A percentile compares a stretch with the other conserved stretches of the same genome.
Conservation (phyloP, 805 yeast species). For the Metschnikowia gruessii region DNA sequence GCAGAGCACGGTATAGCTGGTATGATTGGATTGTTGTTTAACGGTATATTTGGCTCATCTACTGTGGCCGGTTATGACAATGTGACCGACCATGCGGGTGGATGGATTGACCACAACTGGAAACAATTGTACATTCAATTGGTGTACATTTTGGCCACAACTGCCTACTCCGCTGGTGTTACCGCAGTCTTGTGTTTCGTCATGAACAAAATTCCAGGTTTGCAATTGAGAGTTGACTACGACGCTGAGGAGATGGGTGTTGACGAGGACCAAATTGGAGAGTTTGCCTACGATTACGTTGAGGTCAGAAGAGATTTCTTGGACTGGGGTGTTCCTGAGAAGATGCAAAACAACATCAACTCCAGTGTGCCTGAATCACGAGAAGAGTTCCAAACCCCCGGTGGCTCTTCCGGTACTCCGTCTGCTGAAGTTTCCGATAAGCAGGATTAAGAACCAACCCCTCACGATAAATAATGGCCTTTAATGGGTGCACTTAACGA, state of each 20-base stretch:
- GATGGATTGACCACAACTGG: constrained; percentile 89
- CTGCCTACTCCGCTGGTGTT: constrained; percentile 72
- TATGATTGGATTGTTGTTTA: constrained; percentile 81
- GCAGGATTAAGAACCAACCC: constrained; percentile 7
- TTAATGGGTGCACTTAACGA: not conserved
- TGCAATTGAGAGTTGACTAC: constrained; percentile 74
- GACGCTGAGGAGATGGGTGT: constrained; percentile 85
- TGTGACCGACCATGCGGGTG: constrained; percentile 78
- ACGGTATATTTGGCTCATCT: constrained; percentile 81
- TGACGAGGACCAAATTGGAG: constrained; percentile 97
- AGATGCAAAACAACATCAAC: constrained; percentile 9
- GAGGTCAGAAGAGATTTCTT: constrained; percentile 92
- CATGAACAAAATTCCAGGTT: constrained; percentile 76
- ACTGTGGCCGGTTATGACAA: constrained; percentile 92
- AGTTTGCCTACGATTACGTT: constrained; percentile 97
- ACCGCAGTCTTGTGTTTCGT: constrained; percentile 75
- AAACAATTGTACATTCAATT: constrained; percentile 88
- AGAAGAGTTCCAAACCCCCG: constrained; percentile 13
- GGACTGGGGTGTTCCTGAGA: constrained; percentile 41
- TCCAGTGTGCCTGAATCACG: constrained; percentile 7
- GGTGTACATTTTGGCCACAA: constrained; percentile 72
- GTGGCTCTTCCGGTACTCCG: constrained; percentile 11
- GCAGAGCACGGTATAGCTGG: constrained; percentile 99
- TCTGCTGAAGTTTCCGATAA: constrained; percentile 13
- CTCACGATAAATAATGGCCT: not conserved